Base-by-base conservation (phyloP, 1,139 yeast genomes). In the Sugiyamaella japonica region DNA sequence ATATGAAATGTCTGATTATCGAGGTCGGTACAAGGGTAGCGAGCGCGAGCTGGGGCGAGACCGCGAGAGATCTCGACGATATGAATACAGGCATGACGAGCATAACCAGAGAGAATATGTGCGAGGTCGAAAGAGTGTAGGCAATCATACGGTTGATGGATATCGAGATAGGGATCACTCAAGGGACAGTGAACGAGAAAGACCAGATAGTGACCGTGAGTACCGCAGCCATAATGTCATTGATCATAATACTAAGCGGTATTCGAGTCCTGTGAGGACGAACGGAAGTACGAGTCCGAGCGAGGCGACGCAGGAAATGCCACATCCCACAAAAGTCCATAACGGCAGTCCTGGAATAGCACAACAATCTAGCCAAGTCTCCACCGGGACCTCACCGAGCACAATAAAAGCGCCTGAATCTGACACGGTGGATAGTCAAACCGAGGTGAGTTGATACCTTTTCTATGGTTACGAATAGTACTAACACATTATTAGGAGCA, bases 171-270 rank as follows among this genome's bases (percentile, higher is more conserved):
- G 34, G 9, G 34, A 10, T 7, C 34, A 29, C 7, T 29, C 34
- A 9, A 29, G n/a, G 3, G 34, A 29, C n/a, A 29, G 10, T 7
- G 34, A 29, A 29, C 34, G 50, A 39, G 15, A 41, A 38, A 25
- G 38, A 13, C 9, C 42, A 47, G 29, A 16, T 25, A 17, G 45
- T 25, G 45, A 48, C 39, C 44, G 51, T 20, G 51, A 48, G 42
- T 45, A 45, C 42, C 49, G 41, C 38, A 31, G 40, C 23, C 38
- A 17, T n/a, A 28, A 41, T 48, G 51, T 39, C 10, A 36, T 23
- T 15, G 51, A 40, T 10, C 28, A 16, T 20, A 40, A 48, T 48
- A 17, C 23, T 13, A 38, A 34, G 13, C 42, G 36, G 13, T 17
- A 38, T 13, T 28, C 43, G 8, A 32, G 48, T 20, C 36, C 43